Evolutionary conservation across 495 filamentous ascomycete species (phyloP).

Genomic region (Tetracladium setigerum): DNA sequence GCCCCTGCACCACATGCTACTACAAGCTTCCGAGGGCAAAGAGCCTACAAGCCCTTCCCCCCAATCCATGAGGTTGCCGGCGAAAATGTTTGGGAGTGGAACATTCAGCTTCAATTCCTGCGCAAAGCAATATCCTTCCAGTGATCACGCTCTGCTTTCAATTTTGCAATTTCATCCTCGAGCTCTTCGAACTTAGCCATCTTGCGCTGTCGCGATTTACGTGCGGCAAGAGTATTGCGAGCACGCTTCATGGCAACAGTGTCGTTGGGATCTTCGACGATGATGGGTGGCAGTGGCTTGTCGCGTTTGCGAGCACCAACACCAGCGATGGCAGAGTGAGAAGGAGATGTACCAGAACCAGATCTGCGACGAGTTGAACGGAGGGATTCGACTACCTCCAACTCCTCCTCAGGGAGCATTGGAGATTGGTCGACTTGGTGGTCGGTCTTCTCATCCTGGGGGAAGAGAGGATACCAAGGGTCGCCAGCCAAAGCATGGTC

Average conservation of each 20-base stretch:
- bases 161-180: conserved; percentile 41
- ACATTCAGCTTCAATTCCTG: conserved; percentile 24
- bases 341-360: conserved; percentile 39
- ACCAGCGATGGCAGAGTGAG: conserved; percentile 63
- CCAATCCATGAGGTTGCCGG: conserved; percentile 24
- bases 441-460: conserved; percentile 32
- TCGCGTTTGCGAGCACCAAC: conserved; percentile 62
- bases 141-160: conserved; percentile 45
- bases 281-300: conserved; percentile 75
- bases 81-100: conserved; percentile 12
- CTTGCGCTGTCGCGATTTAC: conserved; percentile 77
- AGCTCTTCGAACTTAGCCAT: conserved; percentile 50
- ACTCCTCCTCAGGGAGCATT: conserved; percentile 34
- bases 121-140: conserved; percentile 49
- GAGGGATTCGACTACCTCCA: conserved; percentile 33
- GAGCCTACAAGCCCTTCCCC: conserved; percentile 19
- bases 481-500: conserved; percentile 30
- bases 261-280: conserved; percentile 64
- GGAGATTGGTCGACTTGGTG: conserved; percentile 24
- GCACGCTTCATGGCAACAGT: conserved; percentile 80
- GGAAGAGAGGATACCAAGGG: conserved; percentile 64
- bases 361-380: conserved; percentile 24
- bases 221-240: conserved; percentile 89
- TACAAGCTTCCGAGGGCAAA: conserved; percentile 19
- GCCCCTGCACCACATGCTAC: conserved; percentile 15